Base-by-base conservation (phyloP, 192 early-diverging fungal genomes). In the Neocallimastix lanati region DNA sequence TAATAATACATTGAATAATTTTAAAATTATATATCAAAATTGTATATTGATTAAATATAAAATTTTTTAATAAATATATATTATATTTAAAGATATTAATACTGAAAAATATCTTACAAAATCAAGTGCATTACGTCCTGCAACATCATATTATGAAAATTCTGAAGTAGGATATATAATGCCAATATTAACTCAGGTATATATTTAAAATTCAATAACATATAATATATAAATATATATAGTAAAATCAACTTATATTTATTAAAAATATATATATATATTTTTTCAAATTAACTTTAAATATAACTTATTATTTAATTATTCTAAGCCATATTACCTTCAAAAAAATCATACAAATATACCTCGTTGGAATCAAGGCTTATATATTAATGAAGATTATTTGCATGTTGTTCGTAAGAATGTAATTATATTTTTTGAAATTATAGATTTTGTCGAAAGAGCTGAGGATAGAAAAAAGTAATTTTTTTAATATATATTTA, bases 291-390 rank as follows among this genome's bases (percentile, higher is more conserved):
- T n/a, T n/a, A n/a, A n/a, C n/a, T n/a, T n/a, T n/a, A n/a, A n/a
- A n/a, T n/a, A n/a, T n/a, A n/a, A n/a, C n/a, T n/a, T n/a, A n/a
- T n/a, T n/a, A n/a, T n/a, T n/a, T n/a, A n/a, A n/a, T n/a, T n/a
- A n/a, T n/a, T n/a, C n/a, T n/a, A 16, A 86, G 86, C 86, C 84
- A 33, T 87, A 82, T 81, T 81, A 82, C 78, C 81, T 87, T 28
- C 83, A 77, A 35, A 78, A 82, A 37, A 78, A 85, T 77, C 78
- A 80, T 21, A 85, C 84, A 6, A 85, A 81, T 35, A 79, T 81
- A 18, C 87, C 88, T 27, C 25, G 37, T n/a, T 89, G 88, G 88
- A 81, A 85, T 58, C 84, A 89, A 83, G 35, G 28, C 13, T 80
- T 89, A 12, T 29, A 86, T 3, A 40, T 86, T 50, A 88, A 88